Conservation (phyloP, 2,329 filamentous ascomycete species). For the Cytospora piceicola region DNA sequence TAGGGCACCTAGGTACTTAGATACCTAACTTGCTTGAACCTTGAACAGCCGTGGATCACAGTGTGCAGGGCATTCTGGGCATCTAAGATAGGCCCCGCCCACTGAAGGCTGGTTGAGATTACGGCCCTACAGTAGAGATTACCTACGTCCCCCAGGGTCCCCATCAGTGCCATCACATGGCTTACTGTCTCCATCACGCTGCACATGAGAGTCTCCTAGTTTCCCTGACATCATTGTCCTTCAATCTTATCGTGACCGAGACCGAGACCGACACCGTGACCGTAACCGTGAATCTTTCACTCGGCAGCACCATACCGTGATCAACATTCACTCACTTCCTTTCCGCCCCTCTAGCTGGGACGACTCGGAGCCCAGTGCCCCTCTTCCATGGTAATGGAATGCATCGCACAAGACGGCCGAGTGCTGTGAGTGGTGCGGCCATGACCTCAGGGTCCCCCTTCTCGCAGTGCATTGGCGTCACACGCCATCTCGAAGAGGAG, state of each 20-base stretch:
- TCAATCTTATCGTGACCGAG: background rate
- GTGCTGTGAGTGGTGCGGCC: conserved; percentile 3
- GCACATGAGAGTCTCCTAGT: background rate
- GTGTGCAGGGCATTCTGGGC: background rate
- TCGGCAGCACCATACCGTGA: background rate
- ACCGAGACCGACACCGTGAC: background rate
- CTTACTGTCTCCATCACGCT: background rate
- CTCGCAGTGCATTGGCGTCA: conserved; percentile 2
- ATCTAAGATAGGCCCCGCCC: background rate
- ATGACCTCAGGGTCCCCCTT: conserved; percentile 5
- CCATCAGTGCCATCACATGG: conserved; percentile 1
- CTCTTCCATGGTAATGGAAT: background rate
- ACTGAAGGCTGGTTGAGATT: conserved; percentile 2
- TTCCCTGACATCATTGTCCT: conserved; percentile 1
- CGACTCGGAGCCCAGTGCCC: background rate
- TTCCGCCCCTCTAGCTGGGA: background rate
- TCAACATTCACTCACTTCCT: background rate
- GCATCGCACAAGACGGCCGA: background rate
- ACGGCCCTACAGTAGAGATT: conserved; percentile 3
- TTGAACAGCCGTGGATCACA: background rate
- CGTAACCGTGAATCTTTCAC: background rate
- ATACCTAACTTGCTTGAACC: background rate
- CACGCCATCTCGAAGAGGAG: conserved; percentile 4
- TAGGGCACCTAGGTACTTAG: background rate
- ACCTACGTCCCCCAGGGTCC: background rate